Conservation (phyloP, 805 yeast genomes). For the Wickerhamomyces xylosicus region DNA sequence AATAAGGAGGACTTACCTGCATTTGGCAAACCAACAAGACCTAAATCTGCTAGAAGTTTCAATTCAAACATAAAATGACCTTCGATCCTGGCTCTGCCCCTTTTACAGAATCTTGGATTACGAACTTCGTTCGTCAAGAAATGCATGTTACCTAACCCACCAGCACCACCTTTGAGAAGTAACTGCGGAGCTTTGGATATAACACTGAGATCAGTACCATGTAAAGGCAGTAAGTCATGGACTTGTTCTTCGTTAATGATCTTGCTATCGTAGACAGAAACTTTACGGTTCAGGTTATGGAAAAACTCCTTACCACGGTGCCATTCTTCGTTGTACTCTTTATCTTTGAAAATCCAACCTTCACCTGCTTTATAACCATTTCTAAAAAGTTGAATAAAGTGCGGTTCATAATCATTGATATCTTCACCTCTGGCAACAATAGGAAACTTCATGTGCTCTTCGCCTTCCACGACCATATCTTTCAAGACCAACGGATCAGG, state of each 20-base stretch:
- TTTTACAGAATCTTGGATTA: constrained; percentile 82
- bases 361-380: constrained; percentile 55
- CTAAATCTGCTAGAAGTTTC: constrained; percentile 84
- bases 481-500: constrained; percentile 51
- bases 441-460: constrained; percentile 5
- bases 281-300: constrained; percentile 48
- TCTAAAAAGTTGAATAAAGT: constrained; percentile 51
- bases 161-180: constrained; percentile 75
- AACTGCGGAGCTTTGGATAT: constrained; percentile 59
- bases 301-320: constrained; percentile 63
- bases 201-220: constrained; percentile 65
- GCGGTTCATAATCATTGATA: constrained; percentile 24
- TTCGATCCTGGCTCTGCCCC: constrained; percentile 63
- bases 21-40: constrained; percentile 91
- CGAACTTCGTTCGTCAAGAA: constrained; percentile 75
- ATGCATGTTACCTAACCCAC: constrained; percentile 96
- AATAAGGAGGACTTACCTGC: constrained; percentile 92
- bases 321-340: constrained; percentile 47
- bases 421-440: constrained; percentile 22
- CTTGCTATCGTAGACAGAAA: constrained; percentile 53
- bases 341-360: constrained; percentile 86
- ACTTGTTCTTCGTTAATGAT: constrained; percentile 44
- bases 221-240: constrained; percentile 64
- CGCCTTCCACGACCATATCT: constrained; percentile 18
- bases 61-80: constrained; percentile 70